Evolutionary conservation across 345 rosid species (phyloP).

Genomic region (Heritiera littoralis): DNA sequence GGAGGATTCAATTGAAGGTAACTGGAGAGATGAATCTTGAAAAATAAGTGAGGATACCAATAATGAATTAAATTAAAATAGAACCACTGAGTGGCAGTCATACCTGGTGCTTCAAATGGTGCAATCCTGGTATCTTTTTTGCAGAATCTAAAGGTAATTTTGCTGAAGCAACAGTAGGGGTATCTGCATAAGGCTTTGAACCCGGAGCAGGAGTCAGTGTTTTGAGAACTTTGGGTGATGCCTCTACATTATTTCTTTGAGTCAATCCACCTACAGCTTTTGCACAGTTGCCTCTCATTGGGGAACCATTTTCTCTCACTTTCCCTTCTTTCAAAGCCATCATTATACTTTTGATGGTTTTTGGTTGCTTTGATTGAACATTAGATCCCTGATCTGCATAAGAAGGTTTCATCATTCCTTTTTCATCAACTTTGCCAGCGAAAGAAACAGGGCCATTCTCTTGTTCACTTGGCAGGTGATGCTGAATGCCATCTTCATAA

Average conservation of each 20-base stretch:
- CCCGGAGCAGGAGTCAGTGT: conserved; percentile 47
- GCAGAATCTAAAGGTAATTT: conserved; percentile 55
- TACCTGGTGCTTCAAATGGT: conserved; percentile 79
- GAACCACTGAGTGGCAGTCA: conserved; percentile 16
- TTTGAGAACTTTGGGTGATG: conserved; percentile 66
- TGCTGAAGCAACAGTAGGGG: conserved; percentile 39
- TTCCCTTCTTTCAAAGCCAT: conserved; percentile 93
- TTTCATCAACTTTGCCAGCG: conserved; percentile 49
- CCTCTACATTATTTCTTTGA: conserved; percentile 59
- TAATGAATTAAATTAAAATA: conserved; percentile 8
- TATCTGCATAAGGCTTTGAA: conserved; percentile 53
- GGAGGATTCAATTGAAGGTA: conserved; percentile 57
- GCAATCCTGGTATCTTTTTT: conserved; percentile 52
- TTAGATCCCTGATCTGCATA: conserved; percentile 48
- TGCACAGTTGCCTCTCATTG: conserved; percentile 64
- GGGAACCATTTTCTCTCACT: conserved; percentile 82
- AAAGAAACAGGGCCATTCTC: conserved; percentile 40
- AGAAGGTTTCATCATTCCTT: conserved; percentile 43
- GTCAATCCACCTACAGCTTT: conserved; percentile 47
- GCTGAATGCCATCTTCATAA: conserved; percentile 60
- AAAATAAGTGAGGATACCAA: conserved; percentile 19
- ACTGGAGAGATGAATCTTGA: conserved; percentile 42
- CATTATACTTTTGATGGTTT: conserved; percentile 80
- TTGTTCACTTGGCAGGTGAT: conserved; percentile 46
- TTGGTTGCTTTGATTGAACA: conserved; percentile 71